phyloP scores from a whole-genome alignment of 108 stramenopile genomes.

The Nitzschia sp. region DNA sequence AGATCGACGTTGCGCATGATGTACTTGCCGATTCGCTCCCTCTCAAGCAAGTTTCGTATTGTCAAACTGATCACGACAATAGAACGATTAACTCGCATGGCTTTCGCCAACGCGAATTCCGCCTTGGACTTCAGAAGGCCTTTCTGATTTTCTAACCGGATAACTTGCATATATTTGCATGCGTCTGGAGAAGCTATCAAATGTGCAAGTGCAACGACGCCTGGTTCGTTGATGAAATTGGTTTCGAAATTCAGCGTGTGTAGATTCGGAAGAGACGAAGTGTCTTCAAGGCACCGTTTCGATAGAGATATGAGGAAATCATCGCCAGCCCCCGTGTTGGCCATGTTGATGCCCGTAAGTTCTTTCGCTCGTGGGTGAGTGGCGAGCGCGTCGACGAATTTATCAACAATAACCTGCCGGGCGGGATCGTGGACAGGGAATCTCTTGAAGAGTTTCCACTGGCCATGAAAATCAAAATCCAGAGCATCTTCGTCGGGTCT shows the following conservation, averaged over 20 bases:
- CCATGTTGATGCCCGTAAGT: slow-evolving; percentile 47
- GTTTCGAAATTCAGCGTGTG: slow-evolving; percentile 44
- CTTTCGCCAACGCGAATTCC: slow-evolving; percentile 35
- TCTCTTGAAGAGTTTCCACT: slow-evolving; percentile 47
- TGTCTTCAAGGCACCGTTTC: slow-evolving; percentile 23
- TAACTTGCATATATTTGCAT: slow-evolving; percentile 39
- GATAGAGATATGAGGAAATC: slow-evolving; percentile 33
- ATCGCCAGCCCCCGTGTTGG: slow-evolving; percentile 38
- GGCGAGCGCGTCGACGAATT: slow-evolving; percentile 41
- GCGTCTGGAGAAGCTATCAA: slow-evolving; percentile 14
- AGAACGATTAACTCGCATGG: slow-evolving; percentile 40
- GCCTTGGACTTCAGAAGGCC: slow-evolving; percentile 33
- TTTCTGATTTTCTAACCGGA: slow-evolving; percentile 52
- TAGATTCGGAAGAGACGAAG: slow-evolving; percentile 30
- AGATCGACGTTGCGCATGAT: slow-evolving; percentile 42
- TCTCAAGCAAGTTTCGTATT: slow-evolving; percentile 36
- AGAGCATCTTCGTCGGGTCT: slow-evolving; percentile 19
- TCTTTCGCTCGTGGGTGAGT: slow-evolving; percentile 38
- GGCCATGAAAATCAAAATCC: slow-evolving; percentile 40
- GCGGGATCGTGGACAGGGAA: slow-evolving; percentile 39
- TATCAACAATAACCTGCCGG: slow-evolving; percentile 36
- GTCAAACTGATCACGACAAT: slow-evolving; percentile 34
- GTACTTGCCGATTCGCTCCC: slow-evolving; percentile 37
- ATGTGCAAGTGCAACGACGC: slow-evolving; percentile 38
- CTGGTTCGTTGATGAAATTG: slow-evolving; percentile 39